phyloP scores from a whole-genome alignment of 139 green algal genomes.

The Haematococcus lacustris region DNA sequence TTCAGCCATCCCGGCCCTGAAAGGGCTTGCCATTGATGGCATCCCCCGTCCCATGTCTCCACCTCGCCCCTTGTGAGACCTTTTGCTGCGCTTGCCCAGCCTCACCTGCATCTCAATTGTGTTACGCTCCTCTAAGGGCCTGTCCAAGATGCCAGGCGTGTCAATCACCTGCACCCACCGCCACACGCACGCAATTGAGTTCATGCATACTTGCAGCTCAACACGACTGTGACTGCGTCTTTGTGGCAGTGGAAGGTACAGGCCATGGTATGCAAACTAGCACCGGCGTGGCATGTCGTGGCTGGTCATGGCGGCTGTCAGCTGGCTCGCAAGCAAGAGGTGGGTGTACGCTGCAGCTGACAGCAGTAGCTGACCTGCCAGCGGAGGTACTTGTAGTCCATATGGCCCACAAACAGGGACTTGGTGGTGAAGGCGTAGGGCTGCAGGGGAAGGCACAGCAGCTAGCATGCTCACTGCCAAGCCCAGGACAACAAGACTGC shows the following conservation, averaged over 20 bases:
- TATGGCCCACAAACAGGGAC: constrained; percentile 91
- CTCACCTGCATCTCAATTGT: constrained; percentile 95
- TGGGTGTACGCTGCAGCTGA: too few species aligned
- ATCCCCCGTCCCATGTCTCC: too few species aligned
- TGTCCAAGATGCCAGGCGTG: constrained; percentile 96
- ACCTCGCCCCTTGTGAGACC: too few species aligned
- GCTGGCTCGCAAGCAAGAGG: too few species aligned
- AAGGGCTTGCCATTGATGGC: too few species aligned
- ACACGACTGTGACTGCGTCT: too few species aligned
- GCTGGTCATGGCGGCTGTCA: too few species aligned
- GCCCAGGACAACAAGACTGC: not conserved
- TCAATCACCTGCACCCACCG: constrained; percentile 96
- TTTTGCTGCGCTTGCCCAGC: too few species aligned
- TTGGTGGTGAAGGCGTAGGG: constrained; percentile 48
- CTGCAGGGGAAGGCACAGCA: constrained; percentile 7
- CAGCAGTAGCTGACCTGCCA: constrained; percentile 81
- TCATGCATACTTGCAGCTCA: not conserved
- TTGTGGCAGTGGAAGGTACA: too few species aligned
- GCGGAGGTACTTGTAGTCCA: constrained; percentile 96
- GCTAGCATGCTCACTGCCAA: not conserved
- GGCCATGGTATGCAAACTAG: too few species aligned
- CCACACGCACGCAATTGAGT: constrained; percentile 65
- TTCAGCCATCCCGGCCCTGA: too few species aligned
- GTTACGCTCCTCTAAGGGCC: constrained; percentile 97
- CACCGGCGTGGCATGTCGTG: too few species aligned